These are phyloP conservation scores for Auriculariales sp. DNA, from an alignment of 768 basidiomycete species.

Conservation along the genomic window DNA sequence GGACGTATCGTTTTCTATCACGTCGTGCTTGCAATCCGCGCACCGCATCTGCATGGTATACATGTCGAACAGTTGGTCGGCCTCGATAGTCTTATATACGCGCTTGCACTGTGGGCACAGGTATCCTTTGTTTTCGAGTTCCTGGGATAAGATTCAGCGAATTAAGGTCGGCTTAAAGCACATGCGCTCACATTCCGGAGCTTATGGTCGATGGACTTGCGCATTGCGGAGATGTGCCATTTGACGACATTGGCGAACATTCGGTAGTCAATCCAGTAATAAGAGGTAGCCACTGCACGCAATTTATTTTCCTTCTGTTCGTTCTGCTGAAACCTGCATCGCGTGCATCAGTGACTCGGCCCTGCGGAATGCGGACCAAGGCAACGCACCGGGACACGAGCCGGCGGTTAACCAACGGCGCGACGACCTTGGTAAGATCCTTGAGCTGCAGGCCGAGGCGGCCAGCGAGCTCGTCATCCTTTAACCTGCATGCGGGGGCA, in stretches of 20 bases:
- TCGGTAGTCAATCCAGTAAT: conserved; percentile 94
- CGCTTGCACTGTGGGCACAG: conserved; percentile 81
- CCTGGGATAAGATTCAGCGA: conserved; percentile 28
- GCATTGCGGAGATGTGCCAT: conserved; percentile 91
- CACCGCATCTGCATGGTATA: conserved; percentile 54
- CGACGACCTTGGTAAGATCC: conserved; percentile 81
- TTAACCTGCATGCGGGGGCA: conserved; percentile 39
- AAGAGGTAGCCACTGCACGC: conserved; percentile 75
- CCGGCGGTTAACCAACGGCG: conserved; percentile 58
- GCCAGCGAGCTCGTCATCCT: conserved; percentile 87
- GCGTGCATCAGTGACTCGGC: background rate
- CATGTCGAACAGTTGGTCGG: conserved; percentile 69
- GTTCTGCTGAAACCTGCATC: conserved; percentile 66
- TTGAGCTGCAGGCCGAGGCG: conserved; percentile 80
- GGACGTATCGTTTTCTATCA: conserved; percentile 83
- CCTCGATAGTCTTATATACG: conserved; percentile 75
- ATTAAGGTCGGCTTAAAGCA: background rate
- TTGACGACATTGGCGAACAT: conserved; percentile 95
- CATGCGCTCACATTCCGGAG: conserved; percentile 59
- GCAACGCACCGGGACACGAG: background rate
- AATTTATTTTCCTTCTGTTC: conserved; percentile 83
- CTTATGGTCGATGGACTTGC: conserved; percentile 74
- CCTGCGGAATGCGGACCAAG: background rate
- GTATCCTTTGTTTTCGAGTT: conserved; percentile 95
- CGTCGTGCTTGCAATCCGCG: conserved; percentile 67